These are phyloP conservation scores for Xylaria sp. DNA, from an alignment of 2,329 filamentous ascomycete species.

Conservation along the genomic window DNA sequence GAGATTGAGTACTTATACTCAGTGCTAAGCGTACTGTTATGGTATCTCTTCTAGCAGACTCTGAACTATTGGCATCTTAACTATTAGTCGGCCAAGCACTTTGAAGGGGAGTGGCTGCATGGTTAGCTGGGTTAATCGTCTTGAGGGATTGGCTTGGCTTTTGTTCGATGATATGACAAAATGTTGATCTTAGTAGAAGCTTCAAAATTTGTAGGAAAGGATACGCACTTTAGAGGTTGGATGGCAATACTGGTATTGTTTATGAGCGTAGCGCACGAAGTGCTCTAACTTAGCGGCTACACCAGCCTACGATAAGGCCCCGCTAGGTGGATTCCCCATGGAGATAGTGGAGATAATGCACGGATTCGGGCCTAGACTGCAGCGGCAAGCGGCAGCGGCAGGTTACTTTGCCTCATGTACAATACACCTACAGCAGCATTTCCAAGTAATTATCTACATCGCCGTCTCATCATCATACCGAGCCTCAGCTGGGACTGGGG, in stretches of 20 bases:
- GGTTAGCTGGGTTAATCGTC: neutral
- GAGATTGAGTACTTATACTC: constrained; percentile 16
- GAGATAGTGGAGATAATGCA: constrained; percentile 10
- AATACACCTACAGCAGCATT: constrained; percentile 1
- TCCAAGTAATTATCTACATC: neutral
- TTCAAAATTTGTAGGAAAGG: neutral
- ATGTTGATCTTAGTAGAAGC: neutral
- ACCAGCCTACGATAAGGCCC: neutral
- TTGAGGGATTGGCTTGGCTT: neutral
- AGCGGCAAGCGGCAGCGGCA: neutral
- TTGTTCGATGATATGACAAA: neutral
- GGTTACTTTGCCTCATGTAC: neutral
- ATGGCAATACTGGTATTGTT: neutral
- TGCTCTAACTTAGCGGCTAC: neutral
- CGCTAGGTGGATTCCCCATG: constrained; percentile 7
- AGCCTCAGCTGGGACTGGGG: constrained; percentile 26
- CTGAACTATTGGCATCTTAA: neutral
- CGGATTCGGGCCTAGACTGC: neutral
- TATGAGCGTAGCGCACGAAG: neutral
- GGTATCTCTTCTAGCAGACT: neutral
- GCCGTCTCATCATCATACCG: constrained; percentile 5
- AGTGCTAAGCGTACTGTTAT: neutral
- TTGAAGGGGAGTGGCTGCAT: neutral
- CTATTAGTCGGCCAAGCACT: neutral
- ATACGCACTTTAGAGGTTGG: neutral